A percentile compares a stretch with the other conserved stretches of the same genome.
phyloP scores from a whole-genome alignment of 192 early-diverging fungal species.

The Linnemannia exigua region DNA sequence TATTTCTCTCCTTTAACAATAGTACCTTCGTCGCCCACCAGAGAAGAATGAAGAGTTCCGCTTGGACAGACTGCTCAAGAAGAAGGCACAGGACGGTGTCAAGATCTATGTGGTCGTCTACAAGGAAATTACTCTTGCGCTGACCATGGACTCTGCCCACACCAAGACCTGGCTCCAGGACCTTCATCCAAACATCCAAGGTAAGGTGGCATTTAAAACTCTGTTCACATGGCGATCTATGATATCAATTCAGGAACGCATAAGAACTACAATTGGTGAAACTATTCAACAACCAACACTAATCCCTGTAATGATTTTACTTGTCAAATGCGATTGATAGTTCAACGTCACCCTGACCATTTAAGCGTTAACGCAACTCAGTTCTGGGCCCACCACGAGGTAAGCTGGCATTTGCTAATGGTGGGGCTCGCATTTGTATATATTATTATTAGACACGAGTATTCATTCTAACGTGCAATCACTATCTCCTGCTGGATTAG shows the following conservation, averaged over 20 bases:
- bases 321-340: slow-evolving; percentile 39
- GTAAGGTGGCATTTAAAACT: slow-evolving; percentile 19
- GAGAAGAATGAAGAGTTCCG: slow-evolving; percentile 80
- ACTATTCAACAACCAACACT: background rate
- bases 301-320: background rate
- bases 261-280: background rate
- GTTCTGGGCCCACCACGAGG: slow-evolving; percentile 89
- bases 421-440: background rate
- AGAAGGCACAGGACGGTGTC: slow-evolving; percentile 87
- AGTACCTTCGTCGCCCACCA: slow-evolving; percentile 81
- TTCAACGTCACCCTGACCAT: slow-evolving; percentile 90
- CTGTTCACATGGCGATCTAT: background rate
- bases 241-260: background rate
- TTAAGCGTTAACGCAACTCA: slow-evolving; percentile 71
- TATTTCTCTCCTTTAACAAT: background rate
- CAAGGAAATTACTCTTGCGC: slow-evolving; percentile 82
- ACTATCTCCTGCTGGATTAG: slow-evolving; percentile 46
- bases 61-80: slow-evolving; percentile 79
- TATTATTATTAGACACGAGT: no score
- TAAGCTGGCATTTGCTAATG: slow-evolving; percentile 9
- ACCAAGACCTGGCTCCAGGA: slow-evolving; percentile 80
- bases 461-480: no score
- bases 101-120: slow-evolving; percentile 89
- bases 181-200: slow-evolving; percentile 81
- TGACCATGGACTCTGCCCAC: slow-evolving; percentile 79